Base-by-base conservation (phyloP, 2,329 filamentous ascomycete species). In the Ophiostoma tasmaniense region DNA sequence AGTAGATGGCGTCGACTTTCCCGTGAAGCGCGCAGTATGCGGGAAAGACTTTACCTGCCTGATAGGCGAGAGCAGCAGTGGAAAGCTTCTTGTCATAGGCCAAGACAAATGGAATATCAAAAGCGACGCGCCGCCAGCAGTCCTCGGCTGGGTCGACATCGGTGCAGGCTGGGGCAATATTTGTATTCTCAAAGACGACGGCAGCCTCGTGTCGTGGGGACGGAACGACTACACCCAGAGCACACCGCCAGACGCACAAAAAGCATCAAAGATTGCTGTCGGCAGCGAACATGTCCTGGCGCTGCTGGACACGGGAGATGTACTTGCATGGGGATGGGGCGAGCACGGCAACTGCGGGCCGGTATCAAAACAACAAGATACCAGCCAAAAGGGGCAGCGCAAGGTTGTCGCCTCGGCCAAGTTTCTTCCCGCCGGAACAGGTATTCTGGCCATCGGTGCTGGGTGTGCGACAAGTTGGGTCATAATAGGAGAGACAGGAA, bases 271-370 rank as follows among this genome's bases (percentile, higher is more conserved):
- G 30, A 84, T 98, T n/a, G 90, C 91, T 2, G 86, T 90, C 64
- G 95, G 95, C 0, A 97, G 94, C 75, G 95, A 98, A 78, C 95
- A 99, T 78, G 87, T 86, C n/a, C 78, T 98, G 71, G 91, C 88
- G 10, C 78, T 94, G 33, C 87, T 90, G 0, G 79, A 79, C 11
- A 81, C 84, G 25, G 87, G 87, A 1, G 85, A 89, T 66, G 87
- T 97, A 1, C 79, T 96, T 66, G 86, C 91, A 1, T 98, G 94
- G 92, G 95, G 95, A 25, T 99, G 95, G 95, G 93, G 93, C 1
- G 94, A 98, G 79, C 95, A 99, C 79, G 95, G 95, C 1, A 99
- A 99, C 77, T 99, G 95, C 77, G 95, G 95, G 2, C 85, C 87
- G 2, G 17, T 39, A 45, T 25, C 55, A 28, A 72, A 70, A 25